Evolutionary conservation across 1,139 yeast genomes (phyloP), one percentile per base, ranked within the genome.

Genomic region (Diutina neorugosa): DNA sequence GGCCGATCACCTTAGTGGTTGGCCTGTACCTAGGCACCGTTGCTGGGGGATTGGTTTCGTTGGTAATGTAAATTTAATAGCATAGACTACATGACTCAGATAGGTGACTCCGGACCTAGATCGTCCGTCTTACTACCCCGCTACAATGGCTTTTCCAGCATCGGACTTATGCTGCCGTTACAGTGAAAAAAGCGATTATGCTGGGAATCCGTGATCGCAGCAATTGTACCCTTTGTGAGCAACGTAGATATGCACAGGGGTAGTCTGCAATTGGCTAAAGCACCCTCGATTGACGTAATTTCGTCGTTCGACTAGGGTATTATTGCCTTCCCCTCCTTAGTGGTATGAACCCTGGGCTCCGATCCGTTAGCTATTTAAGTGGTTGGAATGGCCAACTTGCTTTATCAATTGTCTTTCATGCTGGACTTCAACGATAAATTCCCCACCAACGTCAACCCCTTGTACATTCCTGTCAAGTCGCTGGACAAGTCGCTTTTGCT

Each of bases 1-100:
- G 97, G 96, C 98, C 98, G n/a, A 79, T 89, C 55, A 91, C 98
- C 1, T 76, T 91, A 52, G 70, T 91, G 25, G 73, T 79, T n/a
- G 98, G 98, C 1, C 84, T 82, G 0, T 89, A 88, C 62, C 31
- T 74, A 0, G 98, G 97, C 18, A 78, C 83, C 2, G 73, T 82
- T 27, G 59, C 78, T 4, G 96, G 96, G 4, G 43, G 51, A 3
- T 11, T 48, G 12, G 14, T 48, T 2, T 27, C 40, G 6, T 46
- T 46, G 27, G 43, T 18, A n/a, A 7, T n/a, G 18, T 40, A 40
- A n/a, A n/a, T 40, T 9, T 14, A 31, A 14, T 31, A 31, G 37
- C 37, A 31, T 31, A 31, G 37, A 31, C 37, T n/a, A 31, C 37
- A 11, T 31, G 37, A 31, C 37, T 31, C 37, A 31, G 37, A 6